phyloP scores from a whole-genome alignment of 2,329 filamentous ascomycete genomes.

The Trichoderma sp. region DNA sequence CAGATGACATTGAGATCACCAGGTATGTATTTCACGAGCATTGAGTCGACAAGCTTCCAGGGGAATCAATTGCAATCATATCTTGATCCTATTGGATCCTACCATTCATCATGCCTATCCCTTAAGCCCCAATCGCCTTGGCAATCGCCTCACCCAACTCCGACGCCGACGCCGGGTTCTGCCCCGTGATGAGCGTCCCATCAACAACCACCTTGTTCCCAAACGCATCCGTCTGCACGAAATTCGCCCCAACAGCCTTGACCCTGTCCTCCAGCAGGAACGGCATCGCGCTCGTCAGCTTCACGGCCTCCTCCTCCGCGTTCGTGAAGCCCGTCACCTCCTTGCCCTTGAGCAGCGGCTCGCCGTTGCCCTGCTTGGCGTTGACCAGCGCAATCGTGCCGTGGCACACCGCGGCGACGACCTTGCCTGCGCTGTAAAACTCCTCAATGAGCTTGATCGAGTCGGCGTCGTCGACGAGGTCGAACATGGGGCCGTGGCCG shows the following conservation, averaged over 20 bases:
- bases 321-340: constrained; percentile 65
- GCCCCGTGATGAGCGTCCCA: constrained; percentile 58
- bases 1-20: too few relatives aligned
- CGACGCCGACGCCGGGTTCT: constrained; percentile 59
- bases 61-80: not conserved
- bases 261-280: constrained; percentile 61
- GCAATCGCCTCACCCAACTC: constrained; percentile 55
- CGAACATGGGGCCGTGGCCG: constrained; percentile 67
- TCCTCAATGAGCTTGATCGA: constrained; percentile 63
- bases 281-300: constrained; percentile 57
- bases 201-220: constrained; percentile 53
- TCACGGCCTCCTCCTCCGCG: constrained; percentile 54
- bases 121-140: constrained; percentile 41
- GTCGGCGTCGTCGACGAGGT: constrained; percentile 60
- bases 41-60: not conserved
- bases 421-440: constrained; percentile 63
- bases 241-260: constrained; percentile 55
- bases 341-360: constrained; percentile 57
- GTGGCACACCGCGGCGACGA: constrained; percentile 69
- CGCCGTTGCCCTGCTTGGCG: constrained; percentile 54
- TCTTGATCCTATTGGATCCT: too few relatives aligned
- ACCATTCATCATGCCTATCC: not conserved
- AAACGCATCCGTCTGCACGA: constrained; percentile 56
- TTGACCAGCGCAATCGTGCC: constrained; percentile 65
- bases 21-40: too few relatives aligned